Evolutionary conservation across 1,139 yeast genomes (phyloP).

Genomic region (Yamadazyma pseudoaaseri): DNA sequence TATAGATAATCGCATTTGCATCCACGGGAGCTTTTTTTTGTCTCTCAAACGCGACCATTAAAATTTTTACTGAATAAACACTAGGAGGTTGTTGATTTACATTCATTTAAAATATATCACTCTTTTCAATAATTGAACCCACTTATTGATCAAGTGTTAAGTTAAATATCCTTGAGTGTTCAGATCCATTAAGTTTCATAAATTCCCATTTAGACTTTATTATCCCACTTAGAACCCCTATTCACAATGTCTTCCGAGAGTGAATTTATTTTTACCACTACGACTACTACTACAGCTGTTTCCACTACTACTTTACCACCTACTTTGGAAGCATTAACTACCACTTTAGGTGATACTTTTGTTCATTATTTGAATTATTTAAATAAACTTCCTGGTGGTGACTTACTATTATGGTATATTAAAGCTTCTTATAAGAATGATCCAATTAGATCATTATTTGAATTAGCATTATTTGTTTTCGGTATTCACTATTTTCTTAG

Average conservation of each 20-base stretch:
- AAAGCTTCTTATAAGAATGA: conserved; percentile 90
- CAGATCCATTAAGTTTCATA: too few species aligned
- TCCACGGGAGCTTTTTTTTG: too few species aligned
- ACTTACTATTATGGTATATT: conserved; percentile 70
- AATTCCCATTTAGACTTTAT: too few species aligned
- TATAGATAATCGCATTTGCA: too few species aligned
- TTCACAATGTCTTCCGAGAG: conserved; percentile 10
- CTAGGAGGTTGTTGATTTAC: too few species aligned
- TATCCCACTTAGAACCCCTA: too few species aligned
- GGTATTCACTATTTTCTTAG: conserved; percentile 84
- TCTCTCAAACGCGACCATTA: too few species aligned
- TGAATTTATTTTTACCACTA: conserved; percentile 17
- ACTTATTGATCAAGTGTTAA: too few species aligned
- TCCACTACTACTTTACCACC: conserved; percentile 35
- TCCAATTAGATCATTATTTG: conserved; percentile 86
- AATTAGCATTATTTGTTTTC: conserved; percentile 72
- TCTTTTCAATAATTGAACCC: too few species aligned
- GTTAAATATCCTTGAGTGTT: too few species aligned
- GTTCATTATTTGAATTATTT: conserved; percentile 35
- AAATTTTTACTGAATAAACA: too few species aligned
- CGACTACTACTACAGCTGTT: conserved; percentile 24
- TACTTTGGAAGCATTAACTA: conserved; percentile 37
- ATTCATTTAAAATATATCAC: too few species aligned
- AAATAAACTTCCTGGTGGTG: conserved; percentile 74
- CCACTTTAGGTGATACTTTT: conserved; percentile 34